Evolutionary conservation across 2,329 filamentous ascomycete genomes (phyloP).

Genomic region (Nigrograna mackinnonii): DNA sequence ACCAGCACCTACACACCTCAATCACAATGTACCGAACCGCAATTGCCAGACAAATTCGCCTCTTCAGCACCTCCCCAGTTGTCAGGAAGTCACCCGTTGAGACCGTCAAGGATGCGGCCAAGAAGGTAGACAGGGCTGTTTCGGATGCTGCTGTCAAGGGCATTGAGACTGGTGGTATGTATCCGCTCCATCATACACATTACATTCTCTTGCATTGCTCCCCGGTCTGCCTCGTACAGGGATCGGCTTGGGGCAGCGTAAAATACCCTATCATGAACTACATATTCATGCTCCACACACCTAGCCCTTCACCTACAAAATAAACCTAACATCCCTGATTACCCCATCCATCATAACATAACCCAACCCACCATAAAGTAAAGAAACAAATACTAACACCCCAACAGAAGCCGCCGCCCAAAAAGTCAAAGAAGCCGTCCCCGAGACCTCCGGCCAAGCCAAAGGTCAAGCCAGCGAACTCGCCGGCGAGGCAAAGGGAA

Average conservation of each 20-base stretch:
- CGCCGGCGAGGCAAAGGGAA: slow-evolving; percentile 39
- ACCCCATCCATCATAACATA: too few relatives aligned
- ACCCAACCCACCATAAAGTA: too few relatives aligned
- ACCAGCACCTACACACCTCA: slow-evolving; percentile 6
- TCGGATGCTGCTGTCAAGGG: slow-evolving; percentile 62
- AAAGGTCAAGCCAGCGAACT: slow-evolving; percentile 36
- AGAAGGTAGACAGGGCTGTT: slow-evolving; percentile 60
- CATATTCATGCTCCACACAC: too few relatives aligned
- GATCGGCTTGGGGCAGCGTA: too few relatives aligned
- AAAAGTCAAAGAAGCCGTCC: slow-evolving; percentile 40
- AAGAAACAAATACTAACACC: slow-evolving; percentile 13
- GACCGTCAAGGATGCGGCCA: slow-evolving; percentile 60
- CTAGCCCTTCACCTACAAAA: too few relatives aligned
- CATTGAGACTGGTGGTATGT: slow-evolving; percentile 65
- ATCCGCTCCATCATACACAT: neutral
- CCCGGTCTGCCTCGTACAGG: too few relatives aligned
- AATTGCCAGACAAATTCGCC: slow-evolving; percentile 48
- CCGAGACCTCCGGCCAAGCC: slow-evolving; percentile 36
- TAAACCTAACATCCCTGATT: neutral
- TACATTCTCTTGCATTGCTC: too few relatives aligned
- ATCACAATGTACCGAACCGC: slow-evolving; percentile 51
- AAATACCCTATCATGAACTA: too few relatives aligned
- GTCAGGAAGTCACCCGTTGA: slow-evolving; percentile 58
- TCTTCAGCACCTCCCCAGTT: slow-evolving; percentile 58
- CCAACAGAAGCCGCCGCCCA: slow-evolving; percentile 54